Percentiles rank a stretch among this genome's conserved stretches.
phyloP scores from a whole-genome alignment of 2,329 filamentous ascomycete genomes.

The Clonostachys byssicola region DNA sequence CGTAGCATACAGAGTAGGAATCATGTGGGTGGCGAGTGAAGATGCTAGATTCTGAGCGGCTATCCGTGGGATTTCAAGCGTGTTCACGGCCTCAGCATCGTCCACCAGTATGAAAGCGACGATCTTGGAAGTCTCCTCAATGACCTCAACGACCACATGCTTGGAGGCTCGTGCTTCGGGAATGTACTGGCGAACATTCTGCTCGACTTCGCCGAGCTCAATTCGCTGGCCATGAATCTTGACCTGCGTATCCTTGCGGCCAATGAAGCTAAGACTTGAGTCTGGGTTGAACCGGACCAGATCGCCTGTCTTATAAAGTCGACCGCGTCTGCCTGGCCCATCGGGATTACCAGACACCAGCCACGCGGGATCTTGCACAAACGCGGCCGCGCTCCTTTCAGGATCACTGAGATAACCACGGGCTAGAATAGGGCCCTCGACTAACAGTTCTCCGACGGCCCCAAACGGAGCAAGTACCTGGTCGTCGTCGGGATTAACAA shows the following conservation, averaged over 20 bases:
- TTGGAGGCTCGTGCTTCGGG: too few relatives aligned
- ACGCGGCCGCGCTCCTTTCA: slow-evolving; percentile 16
- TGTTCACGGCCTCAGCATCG: too few relatives aligned
- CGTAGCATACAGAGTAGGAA: too few relatives aligned
- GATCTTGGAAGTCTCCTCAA: too few relatives aligned
- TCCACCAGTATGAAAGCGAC: too few relatives aligned
- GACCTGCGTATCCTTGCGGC: slow-evolving; percentile 18
- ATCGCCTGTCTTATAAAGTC: slow-evolving; percentile 19
- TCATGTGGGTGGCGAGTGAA: neutral
- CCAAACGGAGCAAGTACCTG: slow-evolving; percentile 9
- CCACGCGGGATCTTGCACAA: slow-evolving; percentile 8
- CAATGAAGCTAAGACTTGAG: slow-evolving; percentile 16
- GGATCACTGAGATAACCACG: slow-evolving; percentile 40
- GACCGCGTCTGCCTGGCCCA: too few relatives aligned
- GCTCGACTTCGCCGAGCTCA: slow-evolving; percentile 19
- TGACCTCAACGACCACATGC: too few relatives aligned
- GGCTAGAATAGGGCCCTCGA: slow-evolving; percentile 28
- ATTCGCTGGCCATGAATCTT: slow-evolving; percentile 22
- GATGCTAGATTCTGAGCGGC: neutral
- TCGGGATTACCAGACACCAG: slow-evolving; percentile 5
- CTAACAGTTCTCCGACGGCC: slow-evolving; percentile 10
- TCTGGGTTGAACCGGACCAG: slow-evolving; percentile 10
- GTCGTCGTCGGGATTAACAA: slow-evolving; percentile 7
- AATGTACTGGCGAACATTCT: slow-evolving; percentile 4
- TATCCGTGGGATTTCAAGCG: too few relatives aligned